phyloP scores from a whole-genome alignment of 768 basidiomycete genomes.

The Serendipita sp. region DNA sequence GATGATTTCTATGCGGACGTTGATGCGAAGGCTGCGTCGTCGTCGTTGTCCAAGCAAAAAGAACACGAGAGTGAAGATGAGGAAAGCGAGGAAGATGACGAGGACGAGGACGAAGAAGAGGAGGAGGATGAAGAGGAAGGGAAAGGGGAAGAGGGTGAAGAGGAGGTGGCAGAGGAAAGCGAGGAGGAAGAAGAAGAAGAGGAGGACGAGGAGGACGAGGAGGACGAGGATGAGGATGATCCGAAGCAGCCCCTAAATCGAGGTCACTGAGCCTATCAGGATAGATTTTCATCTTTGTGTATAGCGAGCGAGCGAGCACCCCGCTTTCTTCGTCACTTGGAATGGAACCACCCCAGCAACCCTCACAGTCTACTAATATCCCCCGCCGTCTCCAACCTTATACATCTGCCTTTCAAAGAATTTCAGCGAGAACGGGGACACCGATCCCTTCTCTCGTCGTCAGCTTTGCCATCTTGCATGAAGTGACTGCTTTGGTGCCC shows the following conservation, averaged over 20 bases:
- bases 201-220: constrained; percentile 16
- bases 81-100: constrained; percentile 25
- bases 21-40: constrained; percentile 4
- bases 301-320: no score
- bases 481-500: constrained; percentile 66
- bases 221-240: constrained; percentile 14
- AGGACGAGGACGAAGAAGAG: constrained; percentile 13
- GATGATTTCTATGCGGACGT: no score
- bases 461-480: constrained; percentile 75
- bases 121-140: constrained; percentile 16
- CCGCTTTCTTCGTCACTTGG: background rate
- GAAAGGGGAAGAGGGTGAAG: constrained; percentile 12
- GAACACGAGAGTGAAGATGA: constrained; percentile 23
- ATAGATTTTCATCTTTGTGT: no score
- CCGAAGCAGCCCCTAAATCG: constrained; percentile 12
- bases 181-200: constrained; percentile 20
- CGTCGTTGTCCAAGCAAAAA: constrained; percentile 14
- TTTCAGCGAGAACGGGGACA: constrained; percentile 56
- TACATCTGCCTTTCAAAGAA: constrained; percentile 35
- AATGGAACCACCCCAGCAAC: constrained; percentile 1
- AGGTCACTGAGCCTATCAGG: no score
- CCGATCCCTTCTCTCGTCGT: constrained; percentile 60
- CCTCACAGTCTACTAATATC: background rate
- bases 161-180: constrained; percentile 16
- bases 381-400: constrained; percentile 19